phyloP scores from a whole-genome alignment of 2,329 filamentous ascomycete genomes.

The Pseudogymnoascus sp. region DNA sequence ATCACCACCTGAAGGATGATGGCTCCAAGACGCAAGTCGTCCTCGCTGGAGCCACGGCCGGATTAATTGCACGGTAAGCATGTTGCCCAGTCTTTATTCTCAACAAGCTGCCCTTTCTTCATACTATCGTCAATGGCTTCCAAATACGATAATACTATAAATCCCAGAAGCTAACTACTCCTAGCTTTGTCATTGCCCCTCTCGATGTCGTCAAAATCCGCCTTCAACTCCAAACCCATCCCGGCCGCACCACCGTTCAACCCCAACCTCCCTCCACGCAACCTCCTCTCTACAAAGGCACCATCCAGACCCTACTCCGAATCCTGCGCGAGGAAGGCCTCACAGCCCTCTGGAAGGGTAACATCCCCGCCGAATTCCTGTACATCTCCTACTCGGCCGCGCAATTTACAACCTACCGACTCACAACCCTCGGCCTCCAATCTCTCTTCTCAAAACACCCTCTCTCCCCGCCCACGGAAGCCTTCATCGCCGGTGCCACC shows the following conservation, averaged over 20 bases:
- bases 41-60: conserved; percentile 61
- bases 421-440: conserved; percentile 56
- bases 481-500: conserved; percentile 73
- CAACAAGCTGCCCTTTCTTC: not conserved
- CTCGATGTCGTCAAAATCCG: conserved; percentile 98
- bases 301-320: conserved; percentile 62
- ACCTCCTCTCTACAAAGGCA: conserved; percentile 59
- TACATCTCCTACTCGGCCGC: conserved; percentile 85
- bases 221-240: conserved; percentile 85
- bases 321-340: conserved; percentile 78
- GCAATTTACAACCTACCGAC: conserved; percentile 85
- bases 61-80: conserved; percentile 72
- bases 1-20: conserved; percentile 59
- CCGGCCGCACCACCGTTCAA: conserved; percentile 35
- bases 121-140: not conserved
- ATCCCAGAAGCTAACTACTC: conserved; percentile 11
- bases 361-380: conserved; percentile 87
- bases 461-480: conserved; percentile 61
- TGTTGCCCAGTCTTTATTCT: not conserved
- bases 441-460: conserved; percentile 27
- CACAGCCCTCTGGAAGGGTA: conserved; percentile 91
- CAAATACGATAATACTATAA: not conserved
- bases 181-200: conserved; percentile 82
- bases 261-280: conserved; percentile 60
- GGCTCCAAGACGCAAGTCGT: conserved; percentile 59